Evolutionary conservation across 139 green algal genomes (phyloP).

Genomic region (Nannochloris sp.): DNA sequence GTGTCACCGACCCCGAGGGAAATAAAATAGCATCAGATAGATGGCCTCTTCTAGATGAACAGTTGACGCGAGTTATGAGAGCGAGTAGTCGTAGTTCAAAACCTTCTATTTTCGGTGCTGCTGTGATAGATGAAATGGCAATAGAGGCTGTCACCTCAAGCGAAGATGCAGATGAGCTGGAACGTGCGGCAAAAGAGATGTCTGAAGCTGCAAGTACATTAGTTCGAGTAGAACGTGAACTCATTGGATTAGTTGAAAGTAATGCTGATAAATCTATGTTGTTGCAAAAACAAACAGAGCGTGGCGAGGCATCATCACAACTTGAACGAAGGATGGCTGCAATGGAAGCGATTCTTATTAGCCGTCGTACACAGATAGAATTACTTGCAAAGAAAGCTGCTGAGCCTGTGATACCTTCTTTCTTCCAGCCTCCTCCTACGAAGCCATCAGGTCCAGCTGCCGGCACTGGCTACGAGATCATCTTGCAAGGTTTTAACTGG

Average conservation of each 20-base stretch:
- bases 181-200: constrained; percentile 82
- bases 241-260: constrained; percentile 35
- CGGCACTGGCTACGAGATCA: constrained; percentile 85
- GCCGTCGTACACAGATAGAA: constrained; percentile 46
- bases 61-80: constrained; percentile 45
- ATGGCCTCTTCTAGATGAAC: constrained; percentile 32
- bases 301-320: constrained; percentile 65
- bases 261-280: constrained; percentile 7
- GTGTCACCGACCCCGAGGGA: neutral
- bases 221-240: constrained; percentile 68
- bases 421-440: constrained; percentile 19
- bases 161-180: constrained; percentile 57
- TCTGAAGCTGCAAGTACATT: constrained; percentile 63
- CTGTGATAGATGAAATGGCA: constrained; percentile 45
- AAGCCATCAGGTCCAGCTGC: constrained; percentile 33
- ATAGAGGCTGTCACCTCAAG: constrained; percentile 21
- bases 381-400: constrained; percentile 27
- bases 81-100: constrained; percentile 44
- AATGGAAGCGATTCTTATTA: constrained; percentile 79
- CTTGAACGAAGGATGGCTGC: constrained; percentile 84
- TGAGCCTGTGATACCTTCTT: constrained; percentile 9
- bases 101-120: constrained; percentile 77
- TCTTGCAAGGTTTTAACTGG: constrained; percentile 97
- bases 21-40: constrained; percentile 16
- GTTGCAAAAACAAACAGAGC: constrained; percentile 24